Conservation (phyloP, 305 asterid species). For the Lippia alba region DNA sequence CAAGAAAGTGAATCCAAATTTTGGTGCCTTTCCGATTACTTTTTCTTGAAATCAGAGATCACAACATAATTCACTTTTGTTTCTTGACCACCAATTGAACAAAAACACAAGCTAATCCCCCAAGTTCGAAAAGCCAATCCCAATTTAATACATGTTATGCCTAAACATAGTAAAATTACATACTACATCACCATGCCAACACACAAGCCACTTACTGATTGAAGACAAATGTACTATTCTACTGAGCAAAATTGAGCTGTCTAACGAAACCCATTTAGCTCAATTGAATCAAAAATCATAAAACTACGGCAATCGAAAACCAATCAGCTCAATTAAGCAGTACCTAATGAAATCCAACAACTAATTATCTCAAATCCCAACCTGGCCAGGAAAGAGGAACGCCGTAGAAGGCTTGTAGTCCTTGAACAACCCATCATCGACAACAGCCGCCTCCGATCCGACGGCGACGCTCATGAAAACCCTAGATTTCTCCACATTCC, state of each 20-base stretch:
- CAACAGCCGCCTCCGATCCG: constrained; percentile 62
- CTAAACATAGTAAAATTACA: constrained; percentile 7
- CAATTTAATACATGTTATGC: constrained; percentile 10
- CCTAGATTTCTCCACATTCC: constrained; percentile 60
- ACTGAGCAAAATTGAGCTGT: constrained; percentile 17
- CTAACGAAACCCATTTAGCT: neutral
- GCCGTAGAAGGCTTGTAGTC: constrained; percentile 83
- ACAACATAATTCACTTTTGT: neutral
- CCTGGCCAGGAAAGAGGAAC: constrained; percentile 99
- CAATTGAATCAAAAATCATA: constrained; percentile 20
- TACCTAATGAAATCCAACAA: neutral
- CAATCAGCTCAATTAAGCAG: constrained; percentile 12
- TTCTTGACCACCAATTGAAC: constrained; percentile 2
- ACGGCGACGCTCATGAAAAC: constrained; percentile 68
- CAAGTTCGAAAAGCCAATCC: constrained; percentile 10
- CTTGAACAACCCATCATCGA: constrained; percentile 67
- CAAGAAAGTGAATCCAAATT: neutral
- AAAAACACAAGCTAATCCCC: neutral
- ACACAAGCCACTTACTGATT: neutral
- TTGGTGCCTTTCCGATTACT: constrained; percentile 19
- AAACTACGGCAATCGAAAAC: constrained; percentile 8
- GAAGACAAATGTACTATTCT: constrained; percentile 7
- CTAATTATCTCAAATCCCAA: constrained; percentile 31
- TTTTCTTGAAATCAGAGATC: constrained; percentile 8
- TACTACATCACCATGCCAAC: neutral